Base-by-base conservation (phyloP, 2,329 filamentous ascomycete species). In the Metarhizium sp. region DNA sequence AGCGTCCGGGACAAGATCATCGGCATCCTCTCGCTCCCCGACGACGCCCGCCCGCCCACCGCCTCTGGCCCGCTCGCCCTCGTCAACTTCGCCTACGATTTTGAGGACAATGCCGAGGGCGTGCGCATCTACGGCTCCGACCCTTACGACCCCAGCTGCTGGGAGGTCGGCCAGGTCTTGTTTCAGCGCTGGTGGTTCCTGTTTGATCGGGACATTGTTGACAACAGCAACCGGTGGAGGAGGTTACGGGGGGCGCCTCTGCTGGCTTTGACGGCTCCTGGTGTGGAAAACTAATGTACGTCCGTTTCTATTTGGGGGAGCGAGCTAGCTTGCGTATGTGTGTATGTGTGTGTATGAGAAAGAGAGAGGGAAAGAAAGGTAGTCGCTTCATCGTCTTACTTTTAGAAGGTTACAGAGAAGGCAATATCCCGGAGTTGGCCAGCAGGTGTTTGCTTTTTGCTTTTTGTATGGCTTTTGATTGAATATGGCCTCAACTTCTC, bases 141-240 rank as follows among this genome's bases (percentile, higher is more conserved):
- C 58, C 75, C 78, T 20, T 78, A 75, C 58, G 71, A 78, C 51
- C 67, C 72, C 6, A 63, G 64, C 29, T 71, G 69, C 34, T 85
- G 80, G 80, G 81, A 85, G 64, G 72, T 84, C 13, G 80, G 80
- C 1, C 78, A 83, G 64, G 62, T 74, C n/a, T 66, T 83, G 25
- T 83, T 82, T 64, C 73, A 77, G 64, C 72, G 75, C 45, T 84
- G 81, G 81, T 85, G 79, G 79, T 84, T 81, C 66, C 66, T 80
- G 40, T 78, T 84, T 62, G 80, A 84, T 61, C 64, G 71, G 8
- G 69, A 70, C 11, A 73, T 83, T 16, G 66, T 84, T n/a, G 73
- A 76, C 48, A 73, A 72, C 53, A 80, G 78, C 61, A 83, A 84
- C 64, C 67, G 71, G 52, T 73, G 74, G 72, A 71, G 80, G 58